Percentiles rank a stretch among this genome's conserved stretches.
Conservation (phyloP, 257 asterid genomes). For the Cinchona pubescens region DNA sequence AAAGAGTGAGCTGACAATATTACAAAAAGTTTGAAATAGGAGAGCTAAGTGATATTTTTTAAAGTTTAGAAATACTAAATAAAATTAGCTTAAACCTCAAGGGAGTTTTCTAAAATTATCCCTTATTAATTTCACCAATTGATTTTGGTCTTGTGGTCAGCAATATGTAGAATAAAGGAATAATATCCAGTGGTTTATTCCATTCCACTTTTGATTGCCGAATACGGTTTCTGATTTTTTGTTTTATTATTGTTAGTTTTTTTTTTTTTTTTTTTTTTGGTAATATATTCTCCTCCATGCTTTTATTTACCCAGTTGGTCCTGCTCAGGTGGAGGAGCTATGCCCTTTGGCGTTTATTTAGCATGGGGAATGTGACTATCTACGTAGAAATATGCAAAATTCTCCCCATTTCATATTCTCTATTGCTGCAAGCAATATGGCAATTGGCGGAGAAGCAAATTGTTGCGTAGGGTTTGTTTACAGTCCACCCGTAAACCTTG, state of each 20-base stretch:
- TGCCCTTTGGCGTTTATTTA: background rate
- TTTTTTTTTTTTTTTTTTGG: no score
- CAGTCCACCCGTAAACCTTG: no score
- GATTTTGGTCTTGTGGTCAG: conserved; percentile 12
- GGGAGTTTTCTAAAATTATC: no score
- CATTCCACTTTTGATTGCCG: background rate
- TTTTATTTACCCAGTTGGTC: background rate
- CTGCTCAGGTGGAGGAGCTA: background rate
- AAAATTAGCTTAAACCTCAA: no score
- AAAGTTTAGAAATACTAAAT: no score
- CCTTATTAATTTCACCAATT: background rate
- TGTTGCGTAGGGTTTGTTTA: no score
- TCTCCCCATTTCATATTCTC: background rate
- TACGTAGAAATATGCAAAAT: background rate
- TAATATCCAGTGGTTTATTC: conserved; percentile 19
- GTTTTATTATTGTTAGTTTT: background rate
- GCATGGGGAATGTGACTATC: background rate
- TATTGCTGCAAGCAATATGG: background rate
- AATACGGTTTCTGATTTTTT: background rate
- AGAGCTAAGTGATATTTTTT: no score
- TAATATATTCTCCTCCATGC: background rate
- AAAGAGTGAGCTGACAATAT: no score
- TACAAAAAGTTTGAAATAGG: no score
- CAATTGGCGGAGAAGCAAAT: background rate
- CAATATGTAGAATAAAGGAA: conserved; percentile 17